Evolutionary conservation across 108 stramenopile genomes (phyloP), one percentile per base, ranked within the genome.

Genomic region (Schizochytrium sp.): DNA sequence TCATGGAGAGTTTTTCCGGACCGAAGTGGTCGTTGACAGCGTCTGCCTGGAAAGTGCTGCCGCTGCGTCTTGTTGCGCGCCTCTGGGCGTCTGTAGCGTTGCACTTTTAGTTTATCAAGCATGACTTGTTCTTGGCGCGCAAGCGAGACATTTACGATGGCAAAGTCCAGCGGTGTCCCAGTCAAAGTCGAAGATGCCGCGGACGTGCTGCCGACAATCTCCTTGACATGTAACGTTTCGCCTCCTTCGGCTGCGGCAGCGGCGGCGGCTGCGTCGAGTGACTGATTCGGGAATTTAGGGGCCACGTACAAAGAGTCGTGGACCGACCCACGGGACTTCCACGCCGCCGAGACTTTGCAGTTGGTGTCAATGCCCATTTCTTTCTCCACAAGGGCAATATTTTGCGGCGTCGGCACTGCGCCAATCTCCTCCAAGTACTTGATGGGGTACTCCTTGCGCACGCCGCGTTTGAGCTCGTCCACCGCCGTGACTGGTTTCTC

Each of bases 341-440:
- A 83, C n/a, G 76, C 76, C 44, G 76, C 76, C 45, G 45, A 53
- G 19, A 53, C 76, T 23, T 83, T 83, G 76, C 76, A 83, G 25
- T 34, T 55, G 19, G 12, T 83, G 45, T 83, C 76, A 3, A 83
- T 83, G n/a, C 76, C 76, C 76, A 83, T 83, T 23, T 83, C 48
- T 34, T 53, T 83, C 76, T 83, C 76, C 4, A 83, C 76, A 3
- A 83, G 51, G 10, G 76, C 76, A 23, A 83, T 83, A 23, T 83
- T 83, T 53, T 47, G 48, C n/a, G 45, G 23, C 25, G 45, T 53
- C 51, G 76, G 18, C n/a, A 53, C 51, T 6, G 76, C 76, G 19
- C 76, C 76, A 83, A 83, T 83, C 76, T 83, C 76, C 51, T 83
- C 76, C 48, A 83, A 23, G 51, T 83, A 83, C 51, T 83, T 83